Conservation (phyloP, 2,329 filamentous ascomycete genomes). For the Colletotrichum sidae region DNA sequence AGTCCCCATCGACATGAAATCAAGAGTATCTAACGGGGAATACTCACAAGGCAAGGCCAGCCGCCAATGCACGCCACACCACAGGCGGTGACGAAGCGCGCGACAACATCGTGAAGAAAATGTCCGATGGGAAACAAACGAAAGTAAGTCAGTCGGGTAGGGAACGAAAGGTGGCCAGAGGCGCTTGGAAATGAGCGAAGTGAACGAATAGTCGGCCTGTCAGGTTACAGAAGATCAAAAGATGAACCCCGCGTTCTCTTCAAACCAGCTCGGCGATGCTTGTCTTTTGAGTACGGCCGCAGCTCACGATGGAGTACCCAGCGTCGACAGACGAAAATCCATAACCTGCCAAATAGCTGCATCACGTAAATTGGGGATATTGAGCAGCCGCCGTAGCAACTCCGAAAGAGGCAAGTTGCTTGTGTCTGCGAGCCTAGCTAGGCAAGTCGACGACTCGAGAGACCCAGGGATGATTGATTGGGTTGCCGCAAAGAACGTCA, state of each 20-base stretch:
- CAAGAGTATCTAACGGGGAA: background rate
- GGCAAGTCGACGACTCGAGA: background rate
- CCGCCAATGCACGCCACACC: conserved; percentile 1
- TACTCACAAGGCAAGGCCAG: conserved; percentile 11
- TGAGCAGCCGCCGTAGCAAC: background rate
- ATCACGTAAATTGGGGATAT: conserved; percentile 9
- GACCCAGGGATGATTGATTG: too few relatives aligned
- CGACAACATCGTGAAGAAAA: conserved; percentile 8
- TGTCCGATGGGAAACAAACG: background rate
- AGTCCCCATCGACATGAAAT: background rate
- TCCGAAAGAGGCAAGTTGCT: conserved; percentile 21
- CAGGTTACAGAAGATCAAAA: too few relatives aligned
- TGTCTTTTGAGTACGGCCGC: conserved; percentile 13
- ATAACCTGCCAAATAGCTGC: background rate
- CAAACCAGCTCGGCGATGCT: background rate
- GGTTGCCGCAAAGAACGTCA: too few relatives aligned
- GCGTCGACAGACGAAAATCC: too few relatives aligned
- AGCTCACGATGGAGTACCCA: too few relatives aligned
- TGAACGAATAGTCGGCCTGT: background rate
- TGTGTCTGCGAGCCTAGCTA: conserved; percentile 2
- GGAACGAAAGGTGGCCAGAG: conserved; percentile 3
- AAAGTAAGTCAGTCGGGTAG: background rate
- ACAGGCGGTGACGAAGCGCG: conserved; percentile 22
- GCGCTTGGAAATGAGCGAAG: background rate
- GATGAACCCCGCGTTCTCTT: background rate